phyloP scores from a whole-genome alignment of 768 basidiomycete genomes.

The Daedalea quercina region DNA sequence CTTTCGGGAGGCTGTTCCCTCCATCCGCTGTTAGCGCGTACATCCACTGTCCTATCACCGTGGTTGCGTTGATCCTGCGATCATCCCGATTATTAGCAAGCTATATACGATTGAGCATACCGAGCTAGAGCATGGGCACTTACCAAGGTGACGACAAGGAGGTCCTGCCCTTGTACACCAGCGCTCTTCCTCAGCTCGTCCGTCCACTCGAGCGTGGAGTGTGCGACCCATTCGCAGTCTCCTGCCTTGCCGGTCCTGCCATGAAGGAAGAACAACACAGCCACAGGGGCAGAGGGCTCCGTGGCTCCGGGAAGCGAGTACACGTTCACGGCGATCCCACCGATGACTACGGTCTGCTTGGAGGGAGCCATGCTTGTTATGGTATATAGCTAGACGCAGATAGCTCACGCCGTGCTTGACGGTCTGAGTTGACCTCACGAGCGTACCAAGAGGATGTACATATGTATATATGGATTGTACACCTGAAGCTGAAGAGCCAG shows the following conservation, averaged over 20 bases:
- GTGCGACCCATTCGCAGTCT: constrained; percentile 25
- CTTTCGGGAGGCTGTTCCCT: constrained; percentile 20
- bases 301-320: constrained; percentile 15
- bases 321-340: constrained; percentile 23
- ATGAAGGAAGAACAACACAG: constrained; percentile 41
- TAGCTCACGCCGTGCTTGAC: no score
- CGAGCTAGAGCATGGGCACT: constrained; percentile 17
- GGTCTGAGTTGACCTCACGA: no score
- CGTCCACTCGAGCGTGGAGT: constrained; percentile 24
- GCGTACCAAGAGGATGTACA: no score
- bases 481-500: no score
- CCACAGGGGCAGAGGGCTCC: constrained; percentile 13
- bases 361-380: background rate
- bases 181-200: constrained; percentile 5
- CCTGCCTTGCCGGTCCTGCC: constrained; percentile 34
- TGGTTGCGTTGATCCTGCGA: constrained; percentile 49
- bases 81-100: background rate
- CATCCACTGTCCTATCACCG: constrained; percentile 33
- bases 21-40: constrained; percentile 33
- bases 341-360: constrained; percentile 19
- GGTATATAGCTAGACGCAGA: no score
- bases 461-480: no score
- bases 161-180: constrained; percentile 25
- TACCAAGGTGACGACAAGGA: constrained; percentile 43
- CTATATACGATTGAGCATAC: background rate